Conservation (phyloP, 441 rosid genomes). For the Brassica balearica region DNA sequence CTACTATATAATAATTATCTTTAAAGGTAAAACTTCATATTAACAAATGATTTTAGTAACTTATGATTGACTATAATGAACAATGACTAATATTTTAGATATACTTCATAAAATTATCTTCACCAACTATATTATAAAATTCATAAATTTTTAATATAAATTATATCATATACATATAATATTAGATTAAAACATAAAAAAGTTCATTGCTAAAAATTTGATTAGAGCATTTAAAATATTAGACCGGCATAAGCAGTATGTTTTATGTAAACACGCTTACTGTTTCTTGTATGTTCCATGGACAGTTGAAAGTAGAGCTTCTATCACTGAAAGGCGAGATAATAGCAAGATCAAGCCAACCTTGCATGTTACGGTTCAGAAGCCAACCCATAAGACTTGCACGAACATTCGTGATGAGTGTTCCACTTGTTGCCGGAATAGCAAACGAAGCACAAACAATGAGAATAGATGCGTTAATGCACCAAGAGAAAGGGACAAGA, state of each 20-base stretch:
- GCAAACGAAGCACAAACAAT: slow-evolving; percentile 64
- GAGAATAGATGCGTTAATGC: slow-evolving; percentile 48
- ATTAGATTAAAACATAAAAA: neutral
- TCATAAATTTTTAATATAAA: neutral
- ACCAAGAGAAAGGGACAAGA: slow-evolving; percentile 65
- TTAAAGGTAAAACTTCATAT: neutral
- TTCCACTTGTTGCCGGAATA: slow-evolving; percentile 67
- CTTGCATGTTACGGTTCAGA: slow-evolving; percentile 70
- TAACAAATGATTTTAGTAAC: neutral
- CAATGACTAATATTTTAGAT: neutral
- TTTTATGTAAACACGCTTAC: neutral
- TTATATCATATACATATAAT: neutral
- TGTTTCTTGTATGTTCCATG: neutral
- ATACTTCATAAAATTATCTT: neutral
- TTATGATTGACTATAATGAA: neutral
- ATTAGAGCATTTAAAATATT: neutral
- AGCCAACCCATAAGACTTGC: slow-evolving; percentile 69
- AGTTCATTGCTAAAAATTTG: neutral
- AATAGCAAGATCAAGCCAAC: slow-evolving; percentile 65
- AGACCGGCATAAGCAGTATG: neutral
- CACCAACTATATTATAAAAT: neutral
- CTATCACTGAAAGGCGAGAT: slow-evolving; percentile 54
- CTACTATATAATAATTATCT: neutral
- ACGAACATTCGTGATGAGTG: slow-evolving; percentile 56
- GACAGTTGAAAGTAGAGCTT: slow-evolving; percentile 76